Base-by-base conservation (phyloP, 2,329 filamentous ascomycete species). In the Aspergillus novofumigatus region DNA sequence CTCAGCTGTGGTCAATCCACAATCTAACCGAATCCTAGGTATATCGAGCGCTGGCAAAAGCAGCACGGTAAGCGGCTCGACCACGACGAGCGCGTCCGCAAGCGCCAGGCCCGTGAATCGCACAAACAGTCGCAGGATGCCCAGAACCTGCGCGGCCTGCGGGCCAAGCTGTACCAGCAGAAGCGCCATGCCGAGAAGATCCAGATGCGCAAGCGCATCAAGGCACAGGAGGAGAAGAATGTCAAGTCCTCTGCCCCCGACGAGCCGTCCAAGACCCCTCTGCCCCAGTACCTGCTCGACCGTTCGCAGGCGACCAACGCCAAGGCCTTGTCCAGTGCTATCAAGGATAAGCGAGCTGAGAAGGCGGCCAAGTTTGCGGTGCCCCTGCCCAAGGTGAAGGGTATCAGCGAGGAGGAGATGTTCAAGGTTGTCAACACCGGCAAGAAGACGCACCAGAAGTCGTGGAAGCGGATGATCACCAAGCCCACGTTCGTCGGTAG, bases 141-240 rank as follows among this genome's bases (percentile, higher is more conserved):
- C 25, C 93, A 97, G 81, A 96, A 94, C 76, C 83, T 97, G 70
- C 88, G 90, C 60, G 94, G 94, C 63, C 85, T 97, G 67, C 84
- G 91, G 61, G 94, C 94, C 66, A 99, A 99, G 83, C 81, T 96
- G 69, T 88, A 94, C 80, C 89, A 93, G 76, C 88, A 97, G 84
- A 91, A 92, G 82, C 86, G 94, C 26, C 90, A 92, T 80, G 89
- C 92, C 75, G 92, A 99, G 82, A 99, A 99, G 88, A 96, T 96
- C 73, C 91, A 96, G 83, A 92, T 96, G 89, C 89, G 89, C 78
- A 96, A 96, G 83, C 81, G 87, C 70, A 95, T 99, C 84, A 91
- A 90, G 78, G 89, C 91, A 48, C 91, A 96, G 80, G 94, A 99
- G 78, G 91, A 97, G 81, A 88, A 91, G 78, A 95, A 97, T 72